phyloP scores from a whole-genome alignment of 768 basidiomycete species.

The Leucosporidium scottii region DNA sequence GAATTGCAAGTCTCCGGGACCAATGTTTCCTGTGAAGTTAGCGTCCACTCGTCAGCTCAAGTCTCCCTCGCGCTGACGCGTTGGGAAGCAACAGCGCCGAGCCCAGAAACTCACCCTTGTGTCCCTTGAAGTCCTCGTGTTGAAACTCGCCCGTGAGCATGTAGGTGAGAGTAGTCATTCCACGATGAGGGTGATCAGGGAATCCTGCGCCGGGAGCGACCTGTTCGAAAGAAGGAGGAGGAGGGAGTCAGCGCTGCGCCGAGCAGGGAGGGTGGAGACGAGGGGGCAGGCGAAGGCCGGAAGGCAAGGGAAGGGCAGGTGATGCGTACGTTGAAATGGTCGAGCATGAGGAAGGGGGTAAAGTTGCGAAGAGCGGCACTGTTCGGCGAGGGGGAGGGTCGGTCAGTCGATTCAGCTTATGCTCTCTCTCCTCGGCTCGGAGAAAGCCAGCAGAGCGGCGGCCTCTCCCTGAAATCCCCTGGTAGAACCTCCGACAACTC shows the following conservation, averaged over 20 bases:
- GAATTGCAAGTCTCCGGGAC: slow-evolving; percentile 84
- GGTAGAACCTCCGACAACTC: too few species aligned
- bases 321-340: slow-evolving; percentile 29
- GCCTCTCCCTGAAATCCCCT: too few species aligned
- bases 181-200: slow-evolving; percentile 83
- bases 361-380: slow-evolving; percentile 60
- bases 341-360: slow-evolving; percentile 76
- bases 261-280: too few species aligned
- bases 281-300: too few species aligned
- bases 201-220: slow-evolving; percentile 3
- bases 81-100: not conserved
- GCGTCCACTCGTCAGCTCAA: slow-evolving; percentile 35
- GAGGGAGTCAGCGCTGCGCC: too few species aligned
- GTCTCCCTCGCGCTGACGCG: slow-evolving; percentile 48
- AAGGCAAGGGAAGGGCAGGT: not conserved
- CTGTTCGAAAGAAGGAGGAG: not conserved
- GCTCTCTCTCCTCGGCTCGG: too few species aligned
- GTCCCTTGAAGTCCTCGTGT: slow-evolving; percentile 88
- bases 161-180: slow-evolving; percentile 58
- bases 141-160: slow-evolving; percentile 66
- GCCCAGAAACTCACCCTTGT: slow-evolving; percentile 50
- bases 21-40: slow-evolving; percentile 37
- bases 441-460: too few species aligned
- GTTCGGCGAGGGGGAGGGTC: too few species aligned
- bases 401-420: too few species aligned